phyloP scores from a whole-genome alignment of 2,329 filamentous ascomycete genomes.

The Talaromyces sp. region DNA sequence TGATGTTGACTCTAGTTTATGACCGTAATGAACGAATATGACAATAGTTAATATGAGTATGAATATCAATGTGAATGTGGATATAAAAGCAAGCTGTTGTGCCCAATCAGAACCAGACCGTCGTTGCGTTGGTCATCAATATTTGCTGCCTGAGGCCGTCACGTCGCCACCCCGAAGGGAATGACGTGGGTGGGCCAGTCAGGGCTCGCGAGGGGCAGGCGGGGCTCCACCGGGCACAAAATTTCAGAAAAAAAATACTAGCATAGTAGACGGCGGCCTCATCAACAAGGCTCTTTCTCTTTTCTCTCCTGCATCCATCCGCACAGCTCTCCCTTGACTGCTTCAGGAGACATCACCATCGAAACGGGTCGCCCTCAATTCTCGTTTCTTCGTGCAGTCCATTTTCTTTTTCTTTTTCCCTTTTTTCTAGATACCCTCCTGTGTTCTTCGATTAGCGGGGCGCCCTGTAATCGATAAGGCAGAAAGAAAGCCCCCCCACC shows the following conservation, averaged over 20 bases:
- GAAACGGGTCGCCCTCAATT: neutral
- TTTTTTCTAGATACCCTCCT: constrained; percentile 7
- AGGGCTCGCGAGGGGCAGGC: neutral
- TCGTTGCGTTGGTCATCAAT: neutral
- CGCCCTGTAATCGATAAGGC: constrained; percentile 37
- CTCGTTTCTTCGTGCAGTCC: neutral
- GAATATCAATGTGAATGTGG: neutral
- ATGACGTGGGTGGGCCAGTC: constrained; percentile 12
- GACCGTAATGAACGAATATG: neutral
- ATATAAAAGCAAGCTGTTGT: too few species aligned
- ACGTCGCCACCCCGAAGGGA: constrained; percentile 11
- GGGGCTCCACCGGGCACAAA: constrained; percentile 7
- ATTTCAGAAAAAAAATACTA: constrained; percentile 4
- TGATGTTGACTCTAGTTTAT: constrained; percentile 3
- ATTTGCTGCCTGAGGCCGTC: neutral
- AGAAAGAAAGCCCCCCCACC: constrained; percentile 12
- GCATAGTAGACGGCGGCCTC: neutral
- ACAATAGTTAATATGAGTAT: neutral
- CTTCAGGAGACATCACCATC: neutral
- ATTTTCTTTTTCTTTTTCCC: constrained; percentile 2
- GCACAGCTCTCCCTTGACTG: constrained; percentile 1
- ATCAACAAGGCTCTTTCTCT: constrained; percentile 43
- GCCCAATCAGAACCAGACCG: neutral
- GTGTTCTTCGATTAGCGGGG: constrained; percentile 11
- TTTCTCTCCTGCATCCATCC: constrained; percentile 21